Conservation (phyloP, 2,329 filamentous ascomycete genomes). For the Aureobasidium mangrovei region DNA sequence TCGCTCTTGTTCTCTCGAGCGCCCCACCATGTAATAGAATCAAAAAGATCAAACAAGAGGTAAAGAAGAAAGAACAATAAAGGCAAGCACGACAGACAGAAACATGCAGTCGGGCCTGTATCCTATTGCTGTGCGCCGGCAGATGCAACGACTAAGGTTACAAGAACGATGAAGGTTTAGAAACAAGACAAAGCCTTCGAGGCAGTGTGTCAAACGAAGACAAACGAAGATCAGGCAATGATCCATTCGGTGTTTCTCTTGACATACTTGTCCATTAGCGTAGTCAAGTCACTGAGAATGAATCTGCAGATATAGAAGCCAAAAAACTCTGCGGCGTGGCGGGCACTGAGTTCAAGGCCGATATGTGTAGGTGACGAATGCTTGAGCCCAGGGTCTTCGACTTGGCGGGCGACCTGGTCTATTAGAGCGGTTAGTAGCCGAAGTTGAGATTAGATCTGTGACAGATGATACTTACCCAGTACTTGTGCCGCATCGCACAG, state of each 20-base stretch:
- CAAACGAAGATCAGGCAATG: slow-evolving; percentile 35
- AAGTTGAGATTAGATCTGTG: slow-evolving; percentile 8
- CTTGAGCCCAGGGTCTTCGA: slow-evolving; percentile 86
- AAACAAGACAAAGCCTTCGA: too few species aligned
- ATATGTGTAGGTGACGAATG: slow-evolving; percentile 92
- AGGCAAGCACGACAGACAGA: too few species aligned
- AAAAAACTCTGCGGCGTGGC: slow-evolving; percentile 95
- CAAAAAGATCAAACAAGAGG: too few species aligned
- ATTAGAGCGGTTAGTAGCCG: not conserved
- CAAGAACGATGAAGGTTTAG: too few species aligned
- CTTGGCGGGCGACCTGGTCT: slow-evolving; percentile 95
- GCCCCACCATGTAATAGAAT: too few species aligned
- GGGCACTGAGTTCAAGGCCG: slow-evolving; percentile 82
- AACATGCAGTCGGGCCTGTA: too few species aligned
- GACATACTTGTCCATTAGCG: slow-evolving; percentile 92
- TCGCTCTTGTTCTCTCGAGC: too few species aligned
- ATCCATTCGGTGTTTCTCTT: slow-evolving; percentile 98
- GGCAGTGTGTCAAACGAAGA: too few species aligned
- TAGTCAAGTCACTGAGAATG: slow-evolving; percentile 71
- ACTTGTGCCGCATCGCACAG: slow-evolving; percentile 90
- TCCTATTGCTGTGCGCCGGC: too few species aligned
- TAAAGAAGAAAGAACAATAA: too few species aligned
- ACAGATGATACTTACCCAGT: slow-evolving; percentile 58
- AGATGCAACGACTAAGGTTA: too few species aligned
- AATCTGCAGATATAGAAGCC: slow-evolving; percentile 95